Evolutionary conservation across 2,329 filamentous ascomycete species (phyloP).

Genomic region (Xylaria sp.): DNA sequence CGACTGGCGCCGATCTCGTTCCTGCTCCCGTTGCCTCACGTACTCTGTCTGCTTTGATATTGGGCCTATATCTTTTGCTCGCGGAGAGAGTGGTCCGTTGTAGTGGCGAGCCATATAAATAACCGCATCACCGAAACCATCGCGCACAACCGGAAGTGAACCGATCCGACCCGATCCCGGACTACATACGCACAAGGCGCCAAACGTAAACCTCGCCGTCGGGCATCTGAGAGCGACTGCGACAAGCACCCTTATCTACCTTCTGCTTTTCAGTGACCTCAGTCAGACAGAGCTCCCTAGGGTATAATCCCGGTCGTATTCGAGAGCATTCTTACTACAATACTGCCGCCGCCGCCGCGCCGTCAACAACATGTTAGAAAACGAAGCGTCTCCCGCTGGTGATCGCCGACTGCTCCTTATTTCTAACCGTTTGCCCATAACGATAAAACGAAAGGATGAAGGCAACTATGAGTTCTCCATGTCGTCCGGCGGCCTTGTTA

Average conservation of each 20-base stretch:
- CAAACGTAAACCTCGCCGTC: not conserved
- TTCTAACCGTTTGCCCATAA: slow-evolving; percentile 94
- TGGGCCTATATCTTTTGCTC: not conserved
- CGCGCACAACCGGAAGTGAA: not conserved
- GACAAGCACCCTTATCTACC: not conserved
- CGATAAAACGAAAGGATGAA: slow-evolving; percentile 91
- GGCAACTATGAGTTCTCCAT: slow-evolving; percentile 93
- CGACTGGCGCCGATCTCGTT: not conserved
- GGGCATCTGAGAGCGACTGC: not conserved
- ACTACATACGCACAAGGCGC: not conserved
- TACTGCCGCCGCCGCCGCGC: not conserved
- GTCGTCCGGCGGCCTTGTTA: slow-evolving; percentile 95
- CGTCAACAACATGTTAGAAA: slow-evolving; percentile 32
- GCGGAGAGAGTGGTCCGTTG: not conserved
- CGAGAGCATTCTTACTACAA: not conserved
- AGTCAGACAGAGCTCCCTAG: not conserved
- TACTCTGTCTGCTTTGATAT: no score
- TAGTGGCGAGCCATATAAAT: not conserved
- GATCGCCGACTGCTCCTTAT: slow-evolving; percentile 72
- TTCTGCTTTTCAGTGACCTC: not conserved
- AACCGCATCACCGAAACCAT: not conserved
- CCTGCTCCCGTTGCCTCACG: no score
- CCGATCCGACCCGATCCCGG: not conserved
- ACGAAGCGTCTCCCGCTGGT: slow-evolving; percentile 31
- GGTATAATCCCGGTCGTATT: not conserved